Evolutionary conservation across 768 basidiomycete species (phyloP), one percentile per base, ranked within the genome.

Genomic region (Russula sp.): DNA sequence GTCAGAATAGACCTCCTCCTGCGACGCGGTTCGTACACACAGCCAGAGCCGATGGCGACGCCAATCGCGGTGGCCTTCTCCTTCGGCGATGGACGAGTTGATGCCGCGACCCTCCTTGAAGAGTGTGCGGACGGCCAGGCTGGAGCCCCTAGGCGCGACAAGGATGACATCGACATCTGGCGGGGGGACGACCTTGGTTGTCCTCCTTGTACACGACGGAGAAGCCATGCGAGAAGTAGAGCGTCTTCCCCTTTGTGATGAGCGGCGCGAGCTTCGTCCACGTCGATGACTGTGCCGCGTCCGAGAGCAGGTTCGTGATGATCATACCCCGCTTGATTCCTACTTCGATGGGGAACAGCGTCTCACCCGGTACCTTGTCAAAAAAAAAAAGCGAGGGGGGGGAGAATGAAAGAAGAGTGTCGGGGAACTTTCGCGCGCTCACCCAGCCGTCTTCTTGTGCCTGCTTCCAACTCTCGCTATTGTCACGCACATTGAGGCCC

Each of bases 141-240:
- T 97, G 51, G 97, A 98, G 56, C 97, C 97, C 78, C 98, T 99
- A 69, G 97, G 97, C 11, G 97, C 97, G 62, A 97, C 96, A 69
- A 99, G 91, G 75, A 99, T 98, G 70, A 99, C 97, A 73, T 99
- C 97, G 66, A 99, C 92, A 72, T 98, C 93, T 20, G 80, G 70
- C 49, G 97, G 97, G 65, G 93, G 90, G 59, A 95, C 70, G 68
- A 99, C 93, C 59, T 95, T 82, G 67, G 97, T n/a, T 99, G 75
- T 97, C 93, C 7, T 99, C 85, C 82, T 95, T 93, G 86, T 88
- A 99, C 58, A 99, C 93, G 67, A 98, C 84, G 66, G 96, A 98
- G 88, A 99, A 99, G 71, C 97, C 97, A 75, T 99, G 97, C 7
- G 96, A 93, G 82, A 99, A 99, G 87, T 99, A 99, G 66, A 99